Conservation (phyloP, 345 rosid genomes). For the Hypericum androsaemum region DNA sequence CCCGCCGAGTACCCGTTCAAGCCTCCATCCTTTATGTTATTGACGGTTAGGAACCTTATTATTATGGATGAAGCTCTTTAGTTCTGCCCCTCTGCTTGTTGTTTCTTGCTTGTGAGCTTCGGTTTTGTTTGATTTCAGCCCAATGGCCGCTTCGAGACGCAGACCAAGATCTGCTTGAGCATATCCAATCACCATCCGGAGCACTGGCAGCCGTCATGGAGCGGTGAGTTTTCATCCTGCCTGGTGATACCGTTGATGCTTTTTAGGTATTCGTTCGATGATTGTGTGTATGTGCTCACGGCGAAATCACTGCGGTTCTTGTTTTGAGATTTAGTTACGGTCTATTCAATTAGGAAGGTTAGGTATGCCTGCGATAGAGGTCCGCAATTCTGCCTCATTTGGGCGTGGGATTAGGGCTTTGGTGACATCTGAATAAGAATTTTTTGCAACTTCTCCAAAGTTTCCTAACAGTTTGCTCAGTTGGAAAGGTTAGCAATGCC, state of each 20-base stretch:
- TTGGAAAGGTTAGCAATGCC: too few species aligned
- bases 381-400: too few species aligned
- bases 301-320: too few species aligned
- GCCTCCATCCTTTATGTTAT: constrained; percentile 92
- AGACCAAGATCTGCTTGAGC: constrained; percentile 91
- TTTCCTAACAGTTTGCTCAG: too few species aligned
- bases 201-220: constrained; percentile 99
- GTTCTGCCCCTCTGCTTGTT: neutral
- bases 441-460: too few species aligned
- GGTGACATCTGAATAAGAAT: too few species aligned
- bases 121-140: constrained; percentile 37
- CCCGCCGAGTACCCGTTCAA: constrained; percentile 94
- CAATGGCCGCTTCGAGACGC: constrained; percentile 88
- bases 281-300: neutral
- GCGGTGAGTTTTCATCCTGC: constrained; percentile 41
- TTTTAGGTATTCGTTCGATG: neutral
- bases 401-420: too few species aligned
- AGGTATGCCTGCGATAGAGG: too few species aligned
- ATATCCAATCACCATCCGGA: constrained; percentile 96
- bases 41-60: constrained; percentile 46
- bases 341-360: too few species aligned
- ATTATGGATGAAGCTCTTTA: neutral
- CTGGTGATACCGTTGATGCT: neutral
- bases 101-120: constrained; percentile 1
- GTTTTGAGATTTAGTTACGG: too few species aligned